These are phyloP conservation scores for Globisporangium viniferum DNA, from an alignment of 352 stramenopile species.

Conservation along the genomic window DNA sequence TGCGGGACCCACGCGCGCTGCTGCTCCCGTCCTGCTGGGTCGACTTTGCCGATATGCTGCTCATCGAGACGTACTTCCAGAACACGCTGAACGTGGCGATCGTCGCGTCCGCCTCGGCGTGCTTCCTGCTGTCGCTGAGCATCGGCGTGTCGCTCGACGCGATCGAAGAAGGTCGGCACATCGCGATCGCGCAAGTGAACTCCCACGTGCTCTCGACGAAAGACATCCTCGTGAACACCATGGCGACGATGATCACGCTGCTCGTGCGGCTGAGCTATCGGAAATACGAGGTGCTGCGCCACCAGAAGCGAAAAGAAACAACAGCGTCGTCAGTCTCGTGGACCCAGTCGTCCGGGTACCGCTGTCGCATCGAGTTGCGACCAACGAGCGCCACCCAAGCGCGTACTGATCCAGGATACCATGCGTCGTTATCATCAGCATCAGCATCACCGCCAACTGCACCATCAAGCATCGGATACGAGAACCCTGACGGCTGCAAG, in stretches of 20 bases:
- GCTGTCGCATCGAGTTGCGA: constrained; percentile 2
- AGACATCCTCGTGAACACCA: constrained; percentile 19
- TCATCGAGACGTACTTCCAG: constrained; percentile 17
- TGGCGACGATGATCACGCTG: constrained; percentile 18
- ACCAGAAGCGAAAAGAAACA: not conserved
- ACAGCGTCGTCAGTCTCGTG: not conserved
- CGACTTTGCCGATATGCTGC: constrained; percentile 14
- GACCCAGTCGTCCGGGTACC: constrained; percentile 14
- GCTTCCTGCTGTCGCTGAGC: constrained; percentile 4
- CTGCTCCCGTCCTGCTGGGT: constrained; percentile 9
- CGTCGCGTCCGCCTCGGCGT: not conserved
- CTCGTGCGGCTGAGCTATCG: constrained; percentile 6
- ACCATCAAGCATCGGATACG: too few relatives aligned
- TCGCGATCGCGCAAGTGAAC: not conserved
- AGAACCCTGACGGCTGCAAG: too few relatives aligned
- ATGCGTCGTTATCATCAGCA: too few relatives aligned
- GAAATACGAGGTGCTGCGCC: constrained; percentile 3
- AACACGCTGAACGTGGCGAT: not conserved
- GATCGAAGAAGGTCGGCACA: not conserved
- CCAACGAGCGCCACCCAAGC: too few relatives aligned
- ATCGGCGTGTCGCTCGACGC: not conserved
- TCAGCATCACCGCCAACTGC: too few relatives aligned
- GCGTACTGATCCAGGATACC: not conserved
- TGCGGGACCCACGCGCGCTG: constrained; percentile 9
- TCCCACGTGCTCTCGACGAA: constrained; percentile 2